Base-by-base conservation (phyloP, 2,329 filamentous ascomycete species). In the Fusarium staphyleae region DNA sequence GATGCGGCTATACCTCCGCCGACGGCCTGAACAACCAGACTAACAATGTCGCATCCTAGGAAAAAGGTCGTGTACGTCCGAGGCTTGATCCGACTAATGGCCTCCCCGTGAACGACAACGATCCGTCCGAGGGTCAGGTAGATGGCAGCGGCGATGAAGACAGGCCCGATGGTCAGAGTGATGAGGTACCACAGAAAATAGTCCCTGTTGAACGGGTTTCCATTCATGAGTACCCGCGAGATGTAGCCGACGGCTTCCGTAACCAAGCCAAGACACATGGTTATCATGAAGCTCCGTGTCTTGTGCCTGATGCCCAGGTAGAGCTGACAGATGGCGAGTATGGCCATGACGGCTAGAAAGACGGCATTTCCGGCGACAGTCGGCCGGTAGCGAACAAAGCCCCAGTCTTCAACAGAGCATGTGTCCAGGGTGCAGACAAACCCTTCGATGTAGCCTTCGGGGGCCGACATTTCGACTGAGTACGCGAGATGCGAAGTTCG, bases 61-160 rank as follows among this genome's bases (percentile, higher is more conserved):
- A 62, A 62, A 11, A 62, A 55, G 1, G 55, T 48, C 10, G 50
- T 60, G 36, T 57, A 55, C 3, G 53, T 29, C 7, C 50, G 43
- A 40, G 59, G 59, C 9, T 54, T 54, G 24, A 62, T 50, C 5
- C 55, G 47, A 8, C 53, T 52, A 28, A 53, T 55, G 8, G 39
- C 14, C 13, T 52, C 40, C 1, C 57, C 62, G 13, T 66, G 39
- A 18, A 66, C 50, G 5, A 63, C 59, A n/a, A 67, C 57, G 7
- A 67, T 62, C 1, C 61, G 44, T 2, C 60, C 65, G 26, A 67
- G 60, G 16, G 60, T 64, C 18, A 67, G 49, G 39, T 67, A 67
- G 41, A 67, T 67, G 1, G 52, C 52, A 14, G 65, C 64, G 1
- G 64, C 55, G 19, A 67, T 60, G 30, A 66, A 66, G 32, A 61